Base-by-base conservation (phyloP, 768 basidiomycete species). In the Rhodocollybia butyracea region DNA sequence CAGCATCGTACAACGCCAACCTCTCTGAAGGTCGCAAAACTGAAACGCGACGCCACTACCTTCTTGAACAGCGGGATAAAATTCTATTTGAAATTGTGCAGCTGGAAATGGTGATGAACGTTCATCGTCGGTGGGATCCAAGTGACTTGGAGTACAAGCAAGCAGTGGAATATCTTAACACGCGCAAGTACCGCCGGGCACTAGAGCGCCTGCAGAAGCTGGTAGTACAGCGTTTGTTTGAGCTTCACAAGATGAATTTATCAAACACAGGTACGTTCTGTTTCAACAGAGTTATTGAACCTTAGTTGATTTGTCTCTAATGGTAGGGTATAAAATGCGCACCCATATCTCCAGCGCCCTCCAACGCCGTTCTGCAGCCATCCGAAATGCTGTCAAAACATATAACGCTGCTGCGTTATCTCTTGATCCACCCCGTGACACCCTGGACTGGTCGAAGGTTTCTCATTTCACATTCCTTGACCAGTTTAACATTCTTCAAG, bases 201-300 rank as follows among this genome's bases (percentile, higher is more conserved):
- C 61, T 77, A 0, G 62, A 73, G 15, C 58, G 64, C 17, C 57
- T 77, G 0, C 68, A 74, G 48, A 41, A 57, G 24, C 67, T 76
- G 8, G 68, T 70, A 3, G 56, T 73, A 0, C 68, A 69, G 55
- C 61, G 64, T 1, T 57, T 76, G 1, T 73, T 76, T 58, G 71
- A 76, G 57, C 63, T 76, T 3, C 69, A 70, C 22, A 70, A 70
- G 57, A 53, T 73, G 22, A 74, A 75, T 59, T 58, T 74, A 12
- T 61, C 68, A 13, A 55, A 61, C 3, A 74, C 67, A 19, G 74
- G 73, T 73, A 55, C 24, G 64, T 61, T 15, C n/a, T n/a, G n/a
- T n/a, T n/a, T n/a, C n/a, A n/a, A n/a, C n/a, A n/a, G n/a, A n/a
- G 22, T 26, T 48, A 17, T 12, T 40, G 6, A 46, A 19, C 30